A percentile compares a stretch with the other conserved stretches of the same genome.
phyloP scores from a whole-genome alignment of 306 rosid species.

The Corylus americana region DNA sequence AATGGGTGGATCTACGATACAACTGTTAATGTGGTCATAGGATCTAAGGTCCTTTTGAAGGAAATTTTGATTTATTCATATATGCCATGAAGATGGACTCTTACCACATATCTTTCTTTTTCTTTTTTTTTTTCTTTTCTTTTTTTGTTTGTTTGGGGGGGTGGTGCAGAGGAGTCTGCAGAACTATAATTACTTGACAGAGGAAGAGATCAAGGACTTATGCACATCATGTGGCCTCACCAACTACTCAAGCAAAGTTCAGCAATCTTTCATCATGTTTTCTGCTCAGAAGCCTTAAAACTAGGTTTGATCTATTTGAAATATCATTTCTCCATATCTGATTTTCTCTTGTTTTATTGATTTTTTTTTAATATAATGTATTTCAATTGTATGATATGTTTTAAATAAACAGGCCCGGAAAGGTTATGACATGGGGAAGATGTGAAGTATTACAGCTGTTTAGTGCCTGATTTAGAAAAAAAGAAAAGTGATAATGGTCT shows the following conservation, averaged over 20 bases:
- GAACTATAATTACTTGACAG: slow-evolving; percentile 46
- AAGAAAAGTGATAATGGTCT: slow-evolving; percentile 11
- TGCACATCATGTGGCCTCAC: slow-evolving; percentile 81
- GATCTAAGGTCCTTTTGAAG: neutral
- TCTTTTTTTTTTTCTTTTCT: neutral
- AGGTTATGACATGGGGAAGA: slow-evolving; percentile 28
- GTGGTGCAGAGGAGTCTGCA: slow-evolving; percentile 46
- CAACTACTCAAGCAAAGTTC: slow-evolving; percentile 68
- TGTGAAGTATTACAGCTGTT: slow-evolving; percentile 29
- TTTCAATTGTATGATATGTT: slow-evolving; percentile 20
- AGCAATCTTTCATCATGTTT: slow-evolving; percentile 75
- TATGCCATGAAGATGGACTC: slow-evolving; percentile 17
- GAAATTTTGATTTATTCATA: slow-evolving; percentile 15
- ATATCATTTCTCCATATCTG: slow-evolving; percentile 26
- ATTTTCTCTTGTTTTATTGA: slow-evolving; percentile 10
- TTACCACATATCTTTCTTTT: neutral
- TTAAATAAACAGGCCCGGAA: slow-evolving; percentile 32
- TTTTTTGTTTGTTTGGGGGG: neutral
- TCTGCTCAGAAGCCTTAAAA: slow-evolving; percentile 68
- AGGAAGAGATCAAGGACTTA: slow-evolving; percentile 71
- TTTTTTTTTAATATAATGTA: slow-evolving; percentile 22
- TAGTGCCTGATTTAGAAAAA: slow-evolving; percentile 9
- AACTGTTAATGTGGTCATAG: slow-evolving; percentile 4
- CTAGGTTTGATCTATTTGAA: slow-evolving; percentile 31
- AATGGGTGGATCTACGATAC: neutral